phyloP scores from a whole-genome alignment of 1,284 basidiomycete species.

The Austroboletus niveus region DNA sequence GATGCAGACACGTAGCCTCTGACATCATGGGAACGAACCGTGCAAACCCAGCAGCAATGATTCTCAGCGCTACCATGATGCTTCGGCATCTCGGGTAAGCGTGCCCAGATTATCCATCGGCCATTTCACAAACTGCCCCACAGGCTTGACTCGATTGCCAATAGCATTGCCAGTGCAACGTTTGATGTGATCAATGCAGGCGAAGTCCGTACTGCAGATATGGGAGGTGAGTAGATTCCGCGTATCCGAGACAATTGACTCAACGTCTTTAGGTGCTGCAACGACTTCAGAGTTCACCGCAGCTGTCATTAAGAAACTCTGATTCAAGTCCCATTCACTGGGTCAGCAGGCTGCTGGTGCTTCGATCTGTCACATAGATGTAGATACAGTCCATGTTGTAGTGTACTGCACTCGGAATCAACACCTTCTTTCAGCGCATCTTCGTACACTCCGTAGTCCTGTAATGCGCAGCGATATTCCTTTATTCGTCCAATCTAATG shows the following conservation, averaged over 20 bases:
- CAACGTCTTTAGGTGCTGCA: constrained; percentile 58
- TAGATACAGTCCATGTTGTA: constrained; percentile 17
- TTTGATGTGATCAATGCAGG: constrained; percentile 92
- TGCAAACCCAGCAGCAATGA: constrained; percentile 98
- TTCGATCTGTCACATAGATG: constrained; percentile 26
- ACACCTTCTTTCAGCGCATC: constrained; percentile 16
- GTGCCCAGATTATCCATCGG: not conserved
- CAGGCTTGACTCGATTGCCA: constrained; percentile 91
- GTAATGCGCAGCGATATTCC: no score
- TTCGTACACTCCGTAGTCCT: no score
- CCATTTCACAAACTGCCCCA: constrained; percentile 6
- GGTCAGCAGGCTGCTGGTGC: not conserved
- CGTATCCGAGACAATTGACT: not conserved
- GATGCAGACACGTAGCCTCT: constrained; percentile 97
- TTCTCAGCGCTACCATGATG: constrained; percentile 98
- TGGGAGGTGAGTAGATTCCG: constrained; percentile 74
- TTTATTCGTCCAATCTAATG: no score
- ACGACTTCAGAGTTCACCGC: constrained; percentile 92
- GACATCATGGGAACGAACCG: constrained; percentile 98
- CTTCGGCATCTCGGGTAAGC: constrained; percentile 90
- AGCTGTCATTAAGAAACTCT: constrained; percentile 78
- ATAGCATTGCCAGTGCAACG: constrained; percentile 90
- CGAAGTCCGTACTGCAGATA: constrained; percentile 91
- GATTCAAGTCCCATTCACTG: constrained; percentile 6
- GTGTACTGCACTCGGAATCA: constrained; percentile 9